Evolutionary conservation across 169 alveolate genomes (phyloP).

Genomic region (Babesia sp.): DNA sequence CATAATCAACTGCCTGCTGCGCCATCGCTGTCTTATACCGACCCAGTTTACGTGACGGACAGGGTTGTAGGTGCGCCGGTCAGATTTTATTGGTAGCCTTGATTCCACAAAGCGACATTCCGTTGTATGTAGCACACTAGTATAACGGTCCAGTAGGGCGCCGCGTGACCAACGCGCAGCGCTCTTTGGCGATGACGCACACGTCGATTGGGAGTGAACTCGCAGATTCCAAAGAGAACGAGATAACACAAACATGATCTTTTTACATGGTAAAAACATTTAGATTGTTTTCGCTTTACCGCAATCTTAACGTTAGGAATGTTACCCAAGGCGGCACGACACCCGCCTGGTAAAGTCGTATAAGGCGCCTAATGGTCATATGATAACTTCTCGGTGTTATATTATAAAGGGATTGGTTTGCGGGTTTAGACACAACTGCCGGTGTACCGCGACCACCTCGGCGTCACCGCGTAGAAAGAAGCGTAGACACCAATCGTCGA

Average conservation of each 20-base stretch:
- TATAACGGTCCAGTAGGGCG: background rate
- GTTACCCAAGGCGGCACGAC: background rate
- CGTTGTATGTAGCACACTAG: background rate
- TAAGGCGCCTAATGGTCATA: too few species aligned
- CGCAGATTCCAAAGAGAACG: background rate
- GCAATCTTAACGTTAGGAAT: background rate
- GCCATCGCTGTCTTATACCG: conserved; percentile 67
- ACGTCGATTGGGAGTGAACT: background rate
- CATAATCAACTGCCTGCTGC: conserved; percentile 62
- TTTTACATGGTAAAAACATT: background rate
- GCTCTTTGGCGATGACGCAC: background rate
- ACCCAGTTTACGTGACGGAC: conserved; percentile 64
- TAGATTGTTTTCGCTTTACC: background rate
- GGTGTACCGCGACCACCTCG: too few species aligned
- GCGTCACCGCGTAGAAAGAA: too few species aligned
- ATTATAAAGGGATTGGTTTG: too few species aligned
- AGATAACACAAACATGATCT: background rate
- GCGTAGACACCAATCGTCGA: too few species aligned
- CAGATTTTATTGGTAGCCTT: background rate
- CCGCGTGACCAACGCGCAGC: background rate
- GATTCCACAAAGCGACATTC: background rate
- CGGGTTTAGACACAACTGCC: too few species aligned
- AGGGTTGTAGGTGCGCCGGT: conserved; percentile 42
- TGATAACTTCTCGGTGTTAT: too few species aligned
- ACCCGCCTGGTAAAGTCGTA: background rate